phyloP scores from a whole-genome alignment of 495 filamentous ascomycete species.

The Podospora bellae-mahoneyi region DNA sequence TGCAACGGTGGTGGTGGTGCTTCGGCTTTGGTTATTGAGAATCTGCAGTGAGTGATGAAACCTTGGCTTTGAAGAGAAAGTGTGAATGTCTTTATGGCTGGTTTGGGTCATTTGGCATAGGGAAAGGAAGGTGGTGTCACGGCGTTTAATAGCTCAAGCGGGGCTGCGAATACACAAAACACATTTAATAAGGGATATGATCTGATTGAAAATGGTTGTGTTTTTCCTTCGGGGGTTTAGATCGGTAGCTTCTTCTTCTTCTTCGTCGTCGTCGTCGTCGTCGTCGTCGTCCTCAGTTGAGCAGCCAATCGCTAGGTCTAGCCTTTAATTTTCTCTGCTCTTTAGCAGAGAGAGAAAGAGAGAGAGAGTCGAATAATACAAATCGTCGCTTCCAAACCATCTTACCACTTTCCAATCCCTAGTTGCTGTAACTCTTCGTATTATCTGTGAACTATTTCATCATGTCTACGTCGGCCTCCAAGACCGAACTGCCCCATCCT shows the following conservation, averaged over 20 bases:
- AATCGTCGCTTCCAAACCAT: neutral
- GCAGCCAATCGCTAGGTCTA: constrained; percentile 20
- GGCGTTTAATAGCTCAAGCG: neutral
- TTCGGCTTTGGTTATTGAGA: constrained; percentile 85
- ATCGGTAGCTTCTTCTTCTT: constrained; percentile 6
- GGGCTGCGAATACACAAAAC: constrained; percentile 1
- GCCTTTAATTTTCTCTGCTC: constrained; percentile 22
- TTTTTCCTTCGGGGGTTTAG: constrained; percentile 16
- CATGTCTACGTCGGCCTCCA: constrained; percentile 45
- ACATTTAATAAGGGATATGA: neutral
- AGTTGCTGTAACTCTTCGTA: too few relatives aligned
- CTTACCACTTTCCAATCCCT: too few relatives aligned
- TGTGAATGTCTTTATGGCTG: neutral
- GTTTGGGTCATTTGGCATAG: neutral
- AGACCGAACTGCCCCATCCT: constrained; percentile 72
- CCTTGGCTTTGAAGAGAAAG: neutral
- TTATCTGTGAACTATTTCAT: too few relatives aligned
- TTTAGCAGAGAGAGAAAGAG: neutral
- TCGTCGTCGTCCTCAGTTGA: neutral
- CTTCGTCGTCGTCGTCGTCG: neutral
- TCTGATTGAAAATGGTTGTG: constrained; percentile 23
- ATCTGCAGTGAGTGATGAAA: constrained; percentile 43
- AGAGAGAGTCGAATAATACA: too few relatives aligned
- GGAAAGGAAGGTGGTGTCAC: neutral
- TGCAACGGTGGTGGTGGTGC: constrained; percentile 98